These are phyloP conservation scores for Populus euphratica DNA, from an alignment of 345 rosid genomes.

Conservation along the genomic window DNA sequence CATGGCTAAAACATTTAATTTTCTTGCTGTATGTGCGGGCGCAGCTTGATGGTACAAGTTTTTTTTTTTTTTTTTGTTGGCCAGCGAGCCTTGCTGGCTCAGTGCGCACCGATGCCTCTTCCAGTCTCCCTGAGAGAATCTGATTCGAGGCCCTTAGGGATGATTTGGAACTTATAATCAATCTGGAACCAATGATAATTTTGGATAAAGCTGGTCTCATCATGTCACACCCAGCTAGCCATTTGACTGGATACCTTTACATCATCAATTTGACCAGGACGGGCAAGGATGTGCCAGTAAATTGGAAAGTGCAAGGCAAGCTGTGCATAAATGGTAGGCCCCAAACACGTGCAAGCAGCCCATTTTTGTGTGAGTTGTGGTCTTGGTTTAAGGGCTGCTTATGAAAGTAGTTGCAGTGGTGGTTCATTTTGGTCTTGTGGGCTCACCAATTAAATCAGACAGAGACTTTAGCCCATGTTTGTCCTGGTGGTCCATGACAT, in stretches of 20 bases:
- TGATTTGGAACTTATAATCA: not conserved
- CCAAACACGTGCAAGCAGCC: not conserved
- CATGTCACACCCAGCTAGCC: not conserved
- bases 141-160: too few relatives aligned
- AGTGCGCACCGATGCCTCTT: too few relatives aligned
- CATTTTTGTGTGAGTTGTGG: not conserved
- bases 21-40: not conserved
- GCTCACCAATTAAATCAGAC: not conserved
- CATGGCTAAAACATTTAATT: not conserved
- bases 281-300: not conserved
- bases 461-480: not conserved
- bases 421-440: not conserved
- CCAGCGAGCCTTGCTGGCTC: too few relatives aligned
- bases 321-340: not conserved
- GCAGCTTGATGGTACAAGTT: not conserved
- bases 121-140: too few relatives aligned
- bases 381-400: too few relatives aligned
- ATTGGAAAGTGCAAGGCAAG: not conserved
- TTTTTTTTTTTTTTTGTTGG: too few relatives aligned
- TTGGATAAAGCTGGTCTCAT: not conserved
- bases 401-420: too few relatives aligned
- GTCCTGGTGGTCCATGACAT: conserved; percentile 2
- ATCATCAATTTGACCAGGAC: not conserved
- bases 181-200: not conserved
- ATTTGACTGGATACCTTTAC: not conserved